Evolutionary conservation across 1,284 basidiomycete genomes (phyloP).

Genomic region (Malassezia slooffiae): DNA sequence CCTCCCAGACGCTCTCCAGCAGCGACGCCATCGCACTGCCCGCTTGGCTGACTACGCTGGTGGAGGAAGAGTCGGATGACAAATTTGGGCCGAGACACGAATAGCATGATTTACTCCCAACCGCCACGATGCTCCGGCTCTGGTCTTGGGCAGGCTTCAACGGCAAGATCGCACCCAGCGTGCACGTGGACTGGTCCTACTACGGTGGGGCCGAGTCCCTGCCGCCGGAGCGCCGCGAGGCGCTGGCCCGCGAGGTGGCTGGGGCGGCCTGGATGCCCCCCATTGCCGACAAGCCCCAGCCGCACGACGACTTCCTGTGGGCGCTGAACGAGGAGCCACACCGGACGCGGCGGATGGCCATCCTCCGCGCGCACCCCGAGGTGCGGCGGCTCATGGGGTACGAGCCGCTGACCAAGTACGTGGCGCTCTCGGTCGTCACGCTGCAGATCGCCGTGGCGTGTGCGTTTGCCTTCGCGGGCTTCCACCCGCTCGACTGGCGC

Average conservation of each 20-base stretch:
- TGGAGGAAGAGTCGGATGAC: no score
- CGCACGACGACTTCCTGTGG: conserved; percentile 58
- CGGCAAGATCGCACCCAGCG: conserved; percentile 19
- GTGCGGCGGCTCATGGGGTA: conserved; percentile 89
- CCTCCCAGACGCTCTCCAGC: conserved; percentile 23
- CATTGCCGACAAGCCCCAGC: conserved; percentile 24
- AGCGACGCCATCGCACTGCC: conserved; percentile 1
- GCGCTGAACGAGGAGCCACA: conserved; percentile 96
- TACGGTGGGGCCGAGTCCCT: conserved; percentile 39
- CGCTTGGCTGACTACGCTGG: no score
- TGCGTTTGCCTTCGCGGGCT: conserved; percentile 43
- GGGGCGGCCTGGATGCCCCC: conserved; percentile 40
- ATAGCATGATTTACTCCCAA: neutral
- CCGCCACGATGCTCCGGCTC: neutral
- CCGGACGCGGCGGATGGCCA: conserved; percentile 69
- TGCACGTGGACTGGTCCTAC: conserved; percentile 43
- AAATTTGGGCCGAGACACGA: no score
- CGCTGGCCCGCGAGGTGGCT: neutral
- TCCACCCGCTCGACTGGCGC: conserved; percentile 57
- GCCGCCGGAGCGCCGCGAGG: conserved; percentile 13
- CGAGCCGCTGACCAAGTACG: conserved; percentile 77
- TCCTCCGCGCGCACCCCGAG: conserved; percentile 88
- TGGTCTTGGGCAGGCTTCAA: conserved; percentile 10
- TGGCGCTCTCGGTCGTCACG: conserved; percentile 66
- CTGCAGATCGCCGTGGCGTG: conserved; percentile 62